These are phyloP conservation scores for Aspergillus calidoustus DNA, from an alignment of 2,329 filamentous ascomycete species.

Conservation along the genomic window DNA sequence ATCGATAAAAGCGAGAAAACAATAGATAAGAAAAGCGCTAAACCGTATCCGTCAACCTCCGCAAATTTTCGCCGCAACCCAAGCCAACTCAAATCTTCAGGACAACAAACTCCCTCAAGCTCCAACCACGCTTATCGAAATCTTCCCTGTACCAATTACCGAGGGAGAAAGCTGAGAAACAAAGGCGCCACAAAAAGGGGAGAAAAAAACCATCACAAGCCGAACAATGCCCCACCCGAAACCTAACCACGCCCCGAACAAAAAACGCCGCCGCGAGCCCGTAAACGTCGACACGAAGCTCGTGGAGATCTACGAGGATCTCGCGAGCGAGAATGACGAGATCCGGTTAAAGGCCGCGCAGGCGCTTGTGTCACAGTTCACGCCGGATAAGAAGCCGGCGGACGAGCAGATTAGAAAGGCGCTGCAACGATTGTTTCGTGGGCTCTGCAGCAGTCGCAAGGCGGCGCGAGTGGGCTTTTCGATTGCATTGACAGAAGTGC, in stretches of 20 bases:
- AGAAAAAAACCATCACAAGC: not conserved
- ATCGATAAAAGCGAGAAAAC: not conserved
- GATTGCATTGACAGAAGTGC: slow-evolving; percentile 79
- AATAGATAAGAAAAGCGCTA: slow-evolving; percentile 22
- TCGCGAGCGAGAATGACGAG: slow-evolving; percentile 52
- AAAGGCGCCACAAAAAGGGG: not conserved
- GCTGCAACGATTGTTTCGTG: slow-evolving; percentile 74
- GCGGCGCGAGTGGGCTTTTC: slow-evolving; percentile 88
- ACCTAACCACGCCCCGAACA: slow-evolving; percentile 26
- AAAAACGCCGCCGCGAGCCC: slow-evolving; percentile 48
- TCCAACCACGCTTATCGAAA: not conserved
- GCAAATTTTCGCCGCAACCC: slow-evolving; percentile 27
- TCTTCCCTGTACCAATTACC: not conserved
- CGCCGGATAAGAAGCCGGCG: slow-evolving; percentile 43
- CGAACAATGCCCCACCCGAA: slow-evolving; percentile 33
- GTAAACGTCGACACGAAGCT: slow-evolving; percentile 51
- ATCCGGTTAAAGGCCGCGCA: slow-evolving; percentile 52
- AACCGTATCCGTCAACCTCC: slow-evolving; percentile 23
- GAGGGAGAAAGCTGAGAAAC: not conserved
- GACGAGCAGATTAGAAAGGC: slow-evolving; percentile 48
- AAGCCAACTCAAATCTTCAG: not conserved
- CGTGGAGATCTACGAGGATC: slow-evolving; percentile 55
- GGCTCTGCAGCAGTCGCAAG: slow-evolving; percentile 87
- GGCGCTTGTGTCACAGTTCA: slow-evolving; percentile 50
- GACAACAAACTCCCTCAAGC: not conserved